Base-by-base conservation (phyloP, 441 rosid species). In the Populus trichocarpa region DNA sequence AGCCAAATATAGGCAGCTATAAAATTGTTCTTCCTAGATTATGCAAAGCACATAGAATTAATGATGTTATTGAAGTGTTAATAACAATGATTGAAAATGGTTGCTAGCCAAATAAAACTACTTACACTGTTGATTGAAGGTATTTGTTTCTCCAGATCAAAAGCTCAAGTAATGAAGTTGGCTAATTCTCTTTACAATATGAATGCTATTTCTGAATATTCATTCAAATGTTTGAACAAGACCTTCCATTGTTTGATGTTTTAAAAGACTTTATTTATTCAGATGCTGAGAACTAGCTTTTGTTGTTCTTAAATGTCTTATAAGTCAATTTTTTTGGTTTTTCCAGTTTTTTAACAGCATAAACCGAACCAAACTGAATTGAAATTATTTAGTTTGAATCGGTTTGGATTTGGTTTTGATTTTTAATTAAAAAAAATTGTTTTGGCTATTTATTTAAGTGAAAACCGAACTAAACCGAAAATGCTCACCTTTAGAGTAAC, bases 31-130 rank as follows among this genome's bases (percentile, higher is more conserved):
- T 94, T 40, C 90, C 88, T 22, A 94, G 96, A 10, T 80, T 88
- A 75, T 86, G 95, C 87, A 94, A 94, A 82, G 84, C 82, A 18
- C 88, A 75, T 28, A 84, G 94, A 79, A 84, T 87, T 1, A 84
- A 81, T 30, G 96, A 91, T 2, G 96, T 94, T 2, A 88, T 91
- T 42, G 93, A 91, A 74, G 79, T 90, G 33, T 76, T 92, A 38
- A 85, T 85, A 6, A 84, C 85, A 32, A 92, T 94, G 95, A 87
- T 87, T 2, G 86, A 78, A 64, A 87, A 86, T 63, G 88, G 95
- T 28, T 89, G 89, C 82, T 84, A 6, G 81, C 94, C 98, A 8
- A 90, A 89, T 46, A 92, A 93, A 86, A 89, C 94, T 40, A 94
- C 94, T 40, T 90, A 88, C 69, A 79, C 81, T 16, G 91, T 82